Evolutionary conservation across 176 grass and related monocot species (phyloP), one percentile per base, ranked within the genome.

Genomic region (Ampelocalamus luodianensis): DNA sequence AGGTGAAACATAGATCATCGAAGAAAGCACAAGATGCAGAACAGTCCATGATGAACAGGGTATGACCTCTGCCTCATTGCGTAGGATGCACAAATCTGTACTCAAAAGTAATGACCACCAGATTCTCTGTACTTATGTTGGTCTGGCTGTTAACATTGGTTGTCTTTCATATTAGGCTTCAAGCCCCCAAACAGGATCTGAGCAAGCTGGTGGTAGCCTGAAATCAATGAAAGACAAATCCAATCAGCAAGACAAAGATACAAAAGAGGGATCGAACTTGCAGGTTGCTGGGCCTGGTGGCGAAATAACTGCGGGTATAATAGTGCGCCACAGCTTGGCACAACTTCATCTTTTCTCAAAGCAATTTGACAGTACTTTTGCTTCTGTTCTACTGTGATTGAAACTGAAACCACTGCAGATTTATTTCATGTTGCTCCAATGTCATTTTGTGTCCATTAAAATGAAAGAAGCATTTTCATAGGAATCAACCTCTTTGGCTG

Each of bases 21-120:
- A 97, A 94, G 86, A 94, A 92, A 85, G 92, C 77, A 50, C 92
- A 97, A 45, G 94, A 97, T 44, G 80, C 94, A 80, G 92, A 97
- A 26, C 79, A 91, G 53, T 74, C 92, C 73, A 85, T 85, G 67
- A 81, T 85, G 54, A 93, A 93, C 26, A 94, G 82, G 87, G 94
- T 96, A 82, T 65, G 72, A 38, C 15, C 55, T 89, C 9, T 85
- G 26, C 67, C 22, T 85, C 27, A 73, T 81, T 93, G 63, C 61
- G 79, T 76, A 42, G 32, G 51, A 48, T 50, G 48, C 68, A 83
- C 27, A 50, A 79, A 62, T 62, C 16, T 71, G 3, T 60, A 49
- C 32, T 49, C 40, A 34, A 65, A 76, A 63, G 26, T 86, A 63
- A 73, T 55, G 23, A 70, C 24, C 2, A 9, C 80, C n/a, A 76